These are phyloP conservation scores for Angomonas ambiguus DNA, from an alignment of 208 protist species.

Conservation along the genomic window DNA sequence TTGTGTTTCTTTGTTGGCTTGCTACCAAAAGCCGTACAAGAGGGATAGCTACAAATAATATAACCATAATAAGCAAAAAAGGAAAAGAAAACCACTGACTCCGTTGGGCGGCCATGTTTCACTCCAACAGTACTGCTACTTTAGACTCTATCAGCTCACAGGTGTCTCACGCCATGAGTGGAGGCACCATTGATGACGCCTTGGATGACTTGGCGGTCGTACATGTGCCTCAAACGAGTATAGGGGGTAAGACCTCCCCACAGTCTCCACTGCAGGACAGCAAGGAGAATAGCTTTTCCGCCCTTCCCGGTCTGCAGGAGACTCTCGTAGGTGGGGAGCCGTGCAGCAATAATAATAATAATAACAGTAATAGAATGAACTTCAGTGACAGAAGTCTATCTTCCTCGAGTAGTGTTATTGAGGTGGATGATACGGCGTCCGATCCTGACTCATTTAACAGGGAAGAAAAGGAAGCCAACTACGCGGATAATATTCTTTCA, in stretches of 20 bases:
- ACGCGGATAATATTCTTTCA: slow-evolving; percentile 17
- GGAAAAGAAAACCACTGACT: background rate
- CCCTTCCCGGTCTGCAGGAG: no score
- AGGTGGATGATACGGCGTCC: background rate
- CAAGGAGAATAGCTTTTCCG: no score
- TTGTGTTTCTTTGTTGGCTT: background rate
- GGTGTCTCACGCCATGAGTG: slow-evolving; percentile 3
- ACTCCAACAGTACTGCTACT: background rate
- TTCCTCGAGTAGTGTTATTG: no score
- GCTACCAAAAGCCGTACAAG: background rate
- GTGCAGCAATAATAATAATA: no score
- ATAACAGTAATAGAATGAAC: no score
- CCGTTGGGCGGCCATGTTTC: background rate
- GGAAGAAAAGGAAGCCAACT: background rate
- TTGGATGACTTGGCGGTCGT: background rate
- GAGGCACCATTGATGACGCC: slow-evolving; percentile 18
- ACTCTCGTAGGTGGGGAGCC: no score
- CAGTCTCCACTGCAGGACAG: background rate
- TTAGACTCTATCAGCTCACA: background rate
- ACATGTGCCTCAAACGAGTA: background rate
- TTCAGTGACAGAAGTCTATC: no score
- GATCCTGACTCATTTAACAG: background rate
- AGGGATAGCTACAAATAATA: background rate
- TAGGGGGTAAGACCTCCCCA: no score
- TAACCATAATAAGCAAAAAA: background rate